Base-by-base conservation (phyloP, 73 alveolate species). In the Diophrys appendiculata region DNA sequence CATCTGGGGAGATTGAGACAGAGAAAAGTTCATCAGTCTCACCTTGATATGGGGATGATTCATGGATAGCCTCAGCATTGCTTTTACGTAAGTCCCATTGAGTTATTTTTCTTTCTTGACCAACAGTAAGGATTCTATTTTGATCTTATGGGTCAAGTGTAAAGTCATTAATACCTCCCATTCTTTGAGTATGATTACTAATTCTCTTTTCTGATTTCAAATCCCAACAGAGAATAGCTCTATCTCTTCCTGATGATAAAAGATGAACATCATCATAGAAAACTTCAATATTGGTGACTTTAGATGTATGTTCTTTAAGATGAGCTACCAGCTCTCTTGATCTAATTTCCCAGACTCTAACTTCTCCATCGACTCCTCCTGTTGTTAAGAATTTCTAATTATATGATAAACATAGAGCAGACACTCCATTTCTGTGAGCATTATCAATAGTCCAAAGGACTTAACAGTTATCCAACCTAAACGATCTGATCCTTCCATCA, bases 141-240 rank as follows among this genome's bases (percentile, higher is more conserved):
- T 93, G 74, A 69, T 95, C 97, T n/a, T 77, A 29, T 54, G 94
- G 92, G 67, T 88, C 88, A 65, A 93, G 81, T 77, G 87, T 84
- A 79, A 95, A 90, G 52, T 92, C 79, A 78, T 95, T 95, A 32
- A 95, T 92, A 18, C 99, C 99, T n/a, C 99, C 99, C 94, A 92
- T 92, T 72, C 99, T 87, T 72, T 90, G 85, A 33, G 94, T 90
- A 60, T 95, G 96, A 30, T 97, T 94, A 52, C 97, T 92, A 0
- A 95, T 86, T 83, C 99, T 89, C 86, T 95, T 95, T 72, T 95
- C 97, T 60, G 84, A 72, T 73, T 88, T 91, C 68, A 95, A 73
- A 81, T 95, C 99, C 99, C 99, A 95, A 30, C 90, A 87, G 29
- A 91, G 82, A 18, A 82, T 76, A 30, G 98, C 92, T 78, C 94